phyloP scores from a whole-genome alignment of 202 grass and related monocot species.

The Dendrocalamus latiflorus region DNA sequence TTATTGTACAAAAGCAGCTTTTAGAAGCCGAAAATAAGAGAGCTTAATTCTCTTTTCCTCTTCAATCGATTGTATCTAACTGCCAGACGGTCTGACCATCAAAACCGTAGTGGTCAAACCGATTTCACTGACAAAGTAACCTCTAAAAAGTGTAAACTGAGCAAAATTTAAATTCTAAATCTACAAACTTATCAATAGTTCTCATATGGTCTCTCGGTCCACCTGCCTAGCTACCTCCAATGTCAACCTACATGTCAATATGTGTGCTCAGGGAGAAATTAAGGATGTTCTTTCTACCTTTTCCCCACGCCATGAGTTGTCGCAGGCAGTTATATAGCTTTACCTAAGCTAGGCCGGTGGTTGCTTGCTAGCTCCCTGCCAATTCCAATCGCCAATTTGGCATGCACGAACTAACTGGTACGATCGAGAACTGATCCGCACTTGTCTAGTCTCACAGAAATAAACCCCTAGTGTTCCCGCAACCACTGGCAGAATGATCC shows the following conservation, averaged over 20 bases:
- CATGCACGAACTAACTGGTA: not conserved
- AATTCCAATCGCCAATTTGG: not conserved
- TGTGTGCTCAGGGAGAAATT: not conserved
- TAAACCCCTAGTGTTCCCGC: slow-evolving; percentile 3
- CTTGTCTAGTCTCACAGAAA: not conserved
- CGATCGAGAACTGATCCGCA: not conserved
- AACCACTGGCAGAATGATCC: slow-evolving; percentile 39
- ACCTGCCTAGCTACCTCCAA: not conserved
- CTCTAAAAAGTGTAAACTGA: no score
- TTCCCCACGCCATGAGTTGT: no score
- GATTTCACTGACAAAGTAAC: no score
- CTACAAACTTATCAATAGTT: no score
- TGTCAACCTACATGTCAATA: not conserved
- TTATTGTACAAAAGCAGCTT: no score
- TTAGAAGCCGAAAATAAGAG: no score
- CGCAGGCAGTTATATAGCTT: not conserved
- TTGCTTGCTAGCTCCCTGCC: not conserved
- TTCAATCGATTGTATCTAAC: not conserved
- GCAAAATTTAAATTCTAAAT: no score
- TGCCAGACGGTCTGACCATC: no score
- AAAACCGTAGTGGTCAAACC: no score
- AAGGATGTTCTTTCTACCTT: no score
- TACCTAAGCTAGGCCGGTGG: not conserved
- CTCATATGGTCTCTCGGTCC: no score
- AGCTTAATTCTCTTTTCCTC: not conserved